Evolutionary conservation across 345 rosid genomes (phyloP), one percentile per base, ranked within the genome.

Genomic region (Litchi chinensis): DNA sequence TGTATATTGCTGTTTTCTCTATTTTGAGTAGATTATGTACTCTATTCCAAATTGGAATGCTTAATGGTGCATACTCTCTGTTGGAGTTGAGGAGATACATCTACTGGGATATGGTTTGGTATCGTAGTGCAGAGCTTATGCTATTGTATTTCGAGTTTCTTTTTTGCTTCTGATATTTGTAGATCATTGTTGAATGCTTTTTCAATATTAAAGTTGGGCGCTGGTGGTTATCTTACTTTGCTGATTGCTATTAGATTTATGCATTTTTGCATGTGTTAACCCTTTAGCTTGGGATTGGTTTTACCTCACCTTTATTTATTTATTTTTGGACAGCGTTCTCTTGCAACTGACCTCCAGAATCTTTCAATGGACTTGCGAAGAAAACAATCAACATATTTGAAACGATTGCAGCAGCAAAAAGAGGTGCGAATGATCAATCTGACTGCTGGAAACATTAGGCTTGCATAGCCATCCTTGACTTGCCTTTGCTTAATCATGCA

Each of bases 361-460:
- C 94, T 93, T 43, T 97, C 98, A 10, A 88, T 87, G 95, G 98
- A 93, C 87, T 94, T 94, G 6, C 95, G 98, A 65, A 97, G 85
- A 88, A 97, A 97, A 82, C 99, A 94, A 63, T 94, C 98, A 41
- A 91, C 90, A n/a, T 94, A 93, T 81, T 82, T 97, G 86, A 93
- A 91, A 83, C 93, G 91, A 28, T 90, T 97, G 82, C 90, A 93
- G 85, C 95, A 89, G 81, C 98, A 94, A 80, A 92, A 86, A 67
- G 98, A 96, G 97, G 99, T 96, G 21, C 24, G 79, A 46, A 65
- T 11, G 28, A 64, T 43, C 74, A 60, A 70, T 75, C 54, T 76
- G 59, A 48, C 48, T 10, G 62, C 15, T 26, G 59, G 71, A 32
- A 46, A 46, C 70, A 48, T 46, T 65, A 65, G 15, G 15, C 56